Evolutionary conservation across 2,329 filamentous ascomycete species (phyloP).

Genomic region (Aquanectria penicillioides): DNA sequence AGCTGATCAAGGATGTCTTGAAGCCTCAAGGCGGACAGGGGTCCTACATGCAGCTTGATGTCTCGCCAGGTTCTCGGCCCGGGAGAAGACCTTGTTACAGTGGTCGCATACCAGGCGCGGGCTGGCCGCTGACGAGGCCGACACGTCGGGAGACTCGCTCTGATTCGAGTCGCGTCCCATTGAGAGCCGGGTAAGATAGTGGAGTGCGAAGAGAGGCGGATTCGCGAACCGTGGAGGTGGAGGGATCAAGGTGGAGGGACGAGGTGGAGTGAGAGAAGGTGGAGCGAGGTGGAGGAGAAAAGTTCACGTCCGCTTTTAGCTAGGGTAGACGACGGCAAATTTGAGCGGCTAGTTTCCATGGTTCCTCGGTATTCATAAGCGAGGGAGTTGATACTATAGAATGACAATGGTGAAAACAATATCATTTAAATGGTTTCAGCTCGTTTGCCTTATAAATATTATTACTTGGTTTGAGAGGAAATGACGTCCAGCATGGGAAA

Average conservation of each 20-base stretch:
- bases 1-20: not conserved
- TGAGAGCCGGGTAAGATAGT: not conserved
- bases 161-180: not conserved
- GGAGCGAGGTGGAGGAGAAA: not conserved
- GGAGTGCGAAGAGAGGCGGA: not conserved
- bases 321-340: not conserved
- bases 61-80: conserved; percentile 2
- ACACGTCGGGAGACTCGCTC: not conserved
- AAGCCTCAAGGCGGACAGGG: not conserved
- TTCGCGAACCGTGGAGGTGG: too few relatives aligned
- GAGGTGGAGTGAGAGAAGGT: not conserved
- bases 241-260: conserved; percentile 4
- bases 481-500: too few relatives aligned
- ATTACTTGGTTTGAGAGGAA: too few relatives aligned
- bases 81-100: conserved; percentile 2
- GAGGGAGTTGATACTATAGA: too few relatives aligned
- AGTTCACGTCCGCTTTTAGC: too few relatives aligned
- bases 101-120: not conserved
- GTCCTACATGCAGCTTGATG: conserved; percentile 1
- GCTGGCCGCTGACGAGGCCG: not conserved
- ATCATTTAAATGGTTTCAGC: too few relatives aligned
- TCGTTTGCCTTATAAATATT: too few relatives aligned
- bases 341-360: too few relatives aligned
- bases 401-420: too few relatives aligned
- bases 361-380: too few relatives aligned